Conservation (phyloP, 805 yeast species). For the Yamadazyma takamatsuzukensis region DNA sequence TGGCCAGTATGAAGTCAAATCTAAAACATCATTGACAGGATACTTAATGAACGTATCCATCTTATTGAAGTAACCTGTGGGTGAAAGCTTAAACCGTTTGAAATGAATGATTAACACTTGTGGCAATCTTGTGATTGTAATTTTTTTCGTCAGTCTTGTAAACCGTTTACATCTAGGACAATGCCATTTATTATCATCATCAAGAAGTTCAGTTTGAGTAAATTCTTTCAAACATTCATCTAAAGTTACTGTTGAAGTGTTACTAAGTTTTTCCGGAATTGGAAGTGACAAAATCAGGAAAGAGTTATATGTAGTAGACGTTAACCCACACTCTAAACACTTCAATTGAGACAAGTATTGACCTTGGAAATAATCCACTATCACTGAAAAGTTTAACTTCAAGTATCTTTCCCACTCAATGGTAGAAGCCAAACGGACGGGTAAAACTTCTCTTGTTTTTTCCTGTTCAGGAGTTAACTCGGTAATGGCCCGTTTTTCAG, state of each 20-base stretch:
- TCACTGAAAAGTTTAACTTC: constrained; percentile 70
- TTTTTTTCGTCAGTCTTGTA: constrained; percentile 62
- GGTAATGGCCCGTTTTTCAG: constrained; percentile 38
- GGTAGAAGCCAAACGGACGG: constrained; percentile 77
- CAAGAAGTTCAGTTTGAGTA: constrained; percentile 68
- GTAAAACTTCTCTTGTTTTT: constrained; percentile 61
- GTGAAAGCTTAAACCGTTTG: constrained; percentile 63
- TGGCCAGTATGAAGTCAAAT: constrained; percentile 75
- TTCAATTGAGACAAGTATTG: constrained; percentile 77
- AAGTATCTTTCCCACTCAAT: constrained; percentile 91
- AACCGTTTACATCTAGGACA: constrained; percentile 72
- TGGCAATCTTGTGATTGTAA: constrained; percentile 76
- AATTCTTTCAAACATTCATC: constrained; percentile 74
- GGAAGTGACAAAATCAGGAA: constrained; percentile 80
- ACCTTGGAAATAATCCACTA: constrained; percentile 84
- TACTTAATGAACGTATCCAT: constrained; percentile 64
- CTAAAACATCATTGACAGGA: constrained; percentile 55
- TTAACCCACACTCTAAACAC: constrained; percentile 67
- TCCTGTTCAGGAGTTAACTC: constrained; percentile 62
- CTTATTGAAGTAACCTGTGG: constrained; percentile 49
- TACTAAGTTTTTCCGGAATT: constrained; percentile 49
- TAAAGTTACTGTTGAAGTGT: constrained; percentile 29
- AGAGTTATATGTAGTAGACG: constrained; percentile 84
- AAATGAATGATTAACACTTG: constrained; percentile 76
- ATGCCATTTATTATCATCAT: constrained; percentile 77